Evolutionary conservation across 148 eudicot species (phyloP).

Genomic region (Rhododendron molle): DNA sequence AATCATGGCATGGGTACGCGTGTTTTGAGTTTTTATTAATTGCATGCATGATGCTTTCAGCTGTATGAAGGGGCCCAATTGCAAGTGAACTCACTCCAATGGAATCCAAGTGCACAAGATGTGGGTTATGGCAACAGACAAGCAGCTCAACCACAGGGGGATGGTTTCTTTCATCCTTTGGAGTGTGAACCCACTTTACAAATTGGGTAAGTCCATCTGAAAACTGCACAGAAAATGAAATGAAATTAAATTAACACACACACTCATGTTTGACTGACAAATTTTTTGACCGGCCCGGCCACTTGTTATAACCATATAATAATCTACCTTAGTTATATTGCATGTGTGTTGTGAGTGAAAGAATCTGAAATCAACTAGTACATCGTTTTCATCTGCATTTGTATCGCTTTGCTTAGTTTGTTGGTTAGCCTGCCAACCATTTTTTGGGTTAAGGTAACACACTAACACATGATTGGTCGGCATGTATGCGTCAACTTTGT

Average conservation of each 20-base stretch:
- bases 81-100: constrained; percentile 50
- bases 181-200: constrained; percentile 88
- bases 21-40: not conserved
- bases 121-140: constrained; percentile 53
- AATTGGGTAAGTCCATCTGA: constrained; percentile 51
- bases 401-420: too few species aligned
- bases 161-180: constrained; percentile 68
- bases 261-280: not conserved
- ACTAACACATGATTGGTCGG: too few species aligned
- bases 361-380: too few species aligned
- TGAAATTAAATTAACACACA: too few species aligned
- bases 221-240: not conserved
- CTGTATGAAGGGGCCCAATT: constrained; percentile 62
- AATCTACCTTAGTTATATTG: too few species aligned
- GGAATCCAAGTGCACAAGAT: constrained; percentile 56
- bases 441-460: too few species aligned
- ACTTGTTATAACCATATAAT: too few species aligned
- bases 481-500: too few species aligned
- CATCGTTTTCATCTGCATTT: too few species aligned
- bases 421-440: too few species aligned
- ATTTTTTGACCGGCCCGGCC: too few species aligned
- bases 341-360: too few species aligned
- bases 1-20: not conserved
- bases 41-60: constrained; percentile 27
- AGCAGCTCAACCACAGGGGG: constrained; percentile 44